These are phyloP conservation scores for Acanthamoeba sp. DNA, from an alignment of 208 protist species.

Conservation along the genomic window DNA sequence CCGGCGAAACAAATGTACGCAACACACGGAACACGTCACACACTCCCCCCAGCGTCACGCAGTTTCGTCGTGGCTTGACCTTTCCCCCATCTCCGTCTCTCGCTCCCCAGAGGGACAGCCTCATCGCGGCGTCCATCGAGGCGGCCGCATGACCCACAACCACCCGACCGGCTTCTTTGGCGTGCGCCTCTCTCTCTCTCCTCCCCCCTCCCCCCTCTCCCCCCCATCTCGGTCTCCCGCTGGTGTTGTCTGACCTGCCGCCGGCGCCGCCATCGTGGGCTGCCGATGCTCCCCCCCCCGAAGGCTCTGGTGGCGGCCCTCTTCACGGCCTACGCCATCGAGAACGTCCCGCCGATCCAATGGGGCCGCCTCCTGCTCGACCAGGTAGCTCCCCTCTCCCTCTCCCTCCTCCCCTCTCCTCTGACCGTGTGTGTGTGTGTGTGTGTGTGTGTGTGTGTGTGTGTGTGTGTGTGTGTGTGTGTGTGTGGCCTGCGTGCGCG, in stretches of 20 bases:
- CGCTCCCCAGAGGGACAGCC: constrained; percentile 44
- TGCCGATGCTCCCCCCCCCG: too few species aligned
- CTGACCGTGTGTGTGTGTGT: not conserved
- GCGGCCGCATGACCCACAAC: constrained; percentile 81
- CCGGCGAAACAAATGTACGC: constrained; percentile 2
- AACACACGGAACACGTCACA: too few species aligned
- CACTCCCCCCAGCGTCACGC: too few species aligned
- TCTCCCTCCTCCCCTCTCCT: not conserved
- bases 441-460: too few species aligned
- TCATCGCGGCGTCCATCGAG: constrained; percentile 75
- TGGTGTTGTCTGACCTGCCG: too few species aligned
- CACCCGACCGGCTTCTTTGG: constrained; percentile 82
- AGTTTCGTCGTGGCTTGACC: not conserved
- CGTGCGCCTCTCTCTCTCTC: not conserved
- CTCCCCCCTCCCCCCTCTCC: not conserved
- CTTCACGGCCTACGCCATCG: constrained; percentile 79
- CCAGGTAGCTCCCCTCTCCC: not conserved
- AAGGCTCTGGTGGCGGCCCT: constrained; percentile 59
- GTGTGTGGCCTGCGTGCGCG: too few species aligned
- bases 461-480: too few species aligned
- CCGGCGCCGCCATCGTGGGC: too few species aligned
- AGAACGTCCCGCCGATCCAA: constrained; percentile 12
- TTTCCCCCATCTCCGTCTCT: not conserved
- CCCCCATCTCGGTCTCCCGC: too few species aligned
- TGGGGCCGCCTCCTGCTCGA: constrained; percentile 59